Conservation (phyloP, 2,329 filamentous ascomycete species). For the Cladophialophora carrionii region DNA sequence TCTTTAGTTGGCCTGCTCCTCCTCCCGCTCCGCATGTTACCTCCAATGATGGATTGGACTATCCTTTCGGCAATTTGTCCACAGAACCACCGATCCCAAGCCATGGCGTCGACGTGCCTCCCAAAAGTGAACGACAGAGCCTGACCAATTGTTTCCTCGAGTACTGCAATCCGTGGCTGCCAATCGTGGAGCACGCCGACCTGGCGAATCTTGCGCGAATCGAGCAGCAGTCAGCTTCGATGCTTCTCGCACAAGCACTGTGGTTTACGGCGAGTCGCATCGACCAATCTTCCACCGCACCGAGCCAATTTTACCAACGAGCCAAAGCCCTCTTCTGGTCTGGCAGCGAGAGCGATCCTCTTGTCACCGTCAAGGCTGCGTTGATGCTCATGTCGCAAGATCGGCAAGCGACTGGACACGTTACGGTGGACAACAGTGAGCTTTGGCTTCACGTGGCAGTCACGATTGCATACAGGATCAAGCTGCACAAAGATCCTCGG, state of each 20-base stretch:
- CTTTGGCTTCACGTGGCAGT: conserved; percentile 13
- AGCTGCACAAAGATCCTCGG: conserved; percentile 10
- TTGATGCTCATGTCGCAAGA: conserved; percentile 10
- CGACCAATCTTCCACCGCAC: conserved; percentile 6
- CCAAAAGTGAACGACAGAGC: conserved; percentile 6
- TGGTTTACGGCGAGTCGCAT: conserved; percentile 11
- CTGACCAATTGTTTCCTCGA: conserved; percentile 8
- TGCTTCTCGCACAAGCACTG: conserved; percentile 12
- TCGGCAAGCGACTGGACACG: conserved; percentile 1
- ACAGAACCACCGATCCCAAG: conserved; percentile 8
- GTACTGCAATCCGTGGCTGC: conserved; percentile 11
- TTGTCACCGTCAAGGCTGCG: conserved; percentile 12
- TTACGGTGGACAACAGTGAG: conserved; percentile 3
- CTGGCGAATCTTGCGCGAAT: conserved; percentile 11
- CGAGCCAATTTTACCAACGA: conserved; percentile 13
- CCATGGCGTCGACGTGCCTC: conserved; percentile 8
- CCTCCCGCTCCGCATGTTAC: conserved; percentile 4
- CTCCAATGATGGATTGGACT: conserved; percentile 7
- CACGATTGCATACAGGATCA: conserved; percentile 9
- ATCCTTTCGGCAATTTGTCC: conserved; percentile 4
- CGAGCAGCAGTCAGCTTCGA: conserved; percentile 14
- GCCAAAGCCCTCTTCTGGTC: conserved; percentile 11
- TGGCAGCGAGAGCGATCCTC: conserved; percentile 4
- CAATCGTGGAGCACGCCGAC: conserved; percentile 8
- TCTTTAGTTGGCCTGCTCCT: conserved; percentile 8